phyloP scores from a whole-genome alignment of 495 filamentous ascomycete species.

The Apiosordaria backusii region DNA sequence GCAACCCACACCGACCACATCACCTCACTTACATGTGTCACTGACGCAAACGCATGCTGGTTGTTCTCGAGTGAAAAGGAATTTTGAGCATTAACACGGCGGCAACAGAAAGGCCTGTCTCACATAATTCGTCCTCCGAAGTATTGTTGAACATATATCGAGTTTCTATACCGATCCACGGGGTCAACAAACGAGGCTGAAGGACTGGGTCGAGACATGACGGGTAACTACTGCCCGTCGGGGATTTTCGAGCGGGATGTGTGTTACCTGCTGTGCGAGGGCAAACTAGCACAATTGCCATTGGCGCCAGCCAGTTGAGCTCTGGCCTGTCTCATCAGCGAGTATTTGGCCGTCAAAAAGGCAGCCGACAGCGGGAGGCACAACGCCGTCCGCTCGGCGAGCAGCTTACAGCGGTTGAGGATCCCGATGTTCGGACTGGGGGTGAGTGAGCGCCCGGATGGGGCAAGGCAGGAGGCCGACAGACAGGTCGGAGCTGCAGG shows the following conservation, averaged over 20 bases:
- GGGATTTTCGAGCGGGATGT: slow-evolving; percentile 11
- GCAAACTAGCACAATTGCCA: slow-evolving; percentile 2
- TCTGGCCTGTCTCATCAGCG: background rate
- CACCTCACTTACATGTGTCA: background rate
- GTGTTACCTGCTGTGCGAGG: slow-evolving; percentile 12
- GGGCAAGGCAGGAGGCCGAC: background rate
- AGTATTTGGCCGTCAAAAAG: background rate
- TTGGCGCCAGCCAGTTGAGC: background rate
- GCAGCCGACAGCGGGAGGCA: background rate
- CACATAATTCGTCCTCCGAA: too few relatives aligned
- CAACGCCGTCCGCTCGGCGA: background rate
- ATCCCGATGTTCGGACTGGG: background rate
- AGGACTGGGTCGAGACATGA: background rate
- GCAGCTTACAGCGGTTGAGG: background rate
- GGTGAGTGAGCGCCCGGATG: background rate
- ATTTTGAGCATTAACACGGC: background rate
- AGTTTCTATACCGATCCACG: background rate
- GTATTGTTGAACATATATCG: too few relatives aligned
- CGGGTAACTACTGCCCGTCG: slow-evolving; percentile 2
- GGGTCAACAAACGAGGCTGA: background rate
- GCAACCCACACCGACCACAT: background rate
- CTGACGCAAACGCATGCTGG: background rate
- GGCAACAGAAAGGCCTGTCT: background rate
- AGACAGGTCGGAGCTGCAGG: background rate
- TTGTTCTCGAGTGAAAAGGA: background rate